Conservation (phyloP, 345 rosid genomes). For the Eucalyptus urophylla region DNA sequence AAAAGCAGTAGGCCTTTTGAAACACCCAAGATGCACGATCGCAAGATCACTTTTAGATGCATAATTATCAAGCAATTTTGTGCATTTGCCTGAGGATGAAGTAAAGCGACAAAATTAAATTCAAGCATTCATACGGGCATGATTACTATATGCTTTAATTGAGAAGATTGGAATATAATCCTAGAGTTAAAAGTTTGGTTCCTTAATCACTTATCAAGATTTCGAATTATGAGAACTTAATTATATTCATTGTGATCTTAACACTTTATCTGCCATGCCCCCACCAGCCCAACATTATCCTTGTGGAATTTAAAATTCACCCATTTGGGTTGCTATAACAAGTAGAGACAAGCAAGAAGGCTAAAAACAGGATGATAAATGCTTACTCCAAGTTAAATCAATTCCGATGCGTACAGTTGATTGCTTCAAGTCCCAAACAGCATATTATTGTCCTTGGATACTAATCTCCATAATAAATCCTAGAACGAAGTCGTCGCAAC, state of each 20-base stretch:
- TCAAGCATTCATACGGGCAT: accelerated
- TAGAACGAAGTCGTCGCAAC: no score
- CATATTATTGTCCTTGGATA: no score
- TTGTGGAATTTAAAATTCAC: background rate
- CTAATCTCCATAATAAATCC: no score
- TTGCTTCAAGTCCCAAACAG: background rate
- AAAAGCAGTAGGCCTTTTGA: background rate
- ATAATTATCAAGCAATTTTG: background rate
- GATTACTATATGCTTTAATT: background rate
- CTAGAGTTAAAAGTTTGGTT: background rate
- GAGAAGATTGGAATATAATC: background rate
- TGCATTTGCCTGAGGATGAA: accelerated
- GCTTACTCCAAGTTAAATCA: background rate
- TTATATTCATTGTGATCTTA: background rate
- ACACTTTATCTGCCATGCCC: background rate
- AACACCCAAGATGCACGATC: accelerated
- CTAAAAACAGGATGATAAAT: background rate
- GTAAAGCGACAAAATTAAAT: background rate
- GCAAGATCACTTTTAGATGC: background rate
- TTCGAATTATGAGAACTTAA: accelerated
- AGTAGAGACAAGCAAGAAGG: background rate
- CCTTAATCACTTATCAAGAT: background rate
- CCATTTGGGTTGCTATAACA: background rate
- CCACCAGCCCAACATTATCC: background rate
- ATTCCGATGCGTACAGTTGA: background rate